Percentiles rank a stretch among this genome's conserved stretches.
These are phyloP conservation scores for Cruciata laevipes DNA, from an alignment of 257 asterid genomes.

Conservation along the genomic window DNA sequence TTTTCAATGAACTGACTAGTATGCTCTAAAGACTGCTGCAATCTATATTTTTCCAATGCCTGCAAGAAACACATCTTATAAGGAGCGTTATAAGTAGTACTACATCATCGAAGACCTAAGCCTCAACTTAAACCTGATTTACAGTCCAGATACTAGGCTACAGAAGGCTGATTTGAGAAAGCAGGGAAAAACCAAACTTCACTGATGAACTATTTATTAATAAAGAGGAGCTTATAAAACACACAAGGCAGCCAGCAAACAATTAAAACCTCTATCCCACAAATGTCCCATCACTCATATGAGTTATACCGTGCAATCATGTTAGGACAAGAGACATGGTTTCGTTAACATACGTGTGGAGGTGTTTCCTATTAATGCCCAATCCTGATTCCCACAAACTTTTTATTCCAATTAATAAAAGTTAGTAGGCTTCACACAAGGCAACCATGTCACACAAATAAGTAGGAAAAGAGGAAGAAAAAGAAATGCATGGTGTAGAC, in stretches of 20 bases:
- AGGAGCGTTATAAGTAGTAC: neutral
- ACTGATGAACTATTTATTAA: neutral
- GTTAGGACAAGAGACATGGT: neutral
- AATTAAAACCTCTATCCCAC: neutral
- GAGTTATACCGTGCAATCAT: too few relatives aligned
- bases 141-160: neutral
- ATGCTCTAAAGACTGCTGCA: constrained; percentile 85
- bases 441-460: too few relatives aligned
- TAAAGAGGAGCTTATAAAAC: neutral
- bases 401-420: too few relatives aligned
- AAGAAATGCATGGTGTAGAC: neutral
- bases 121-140: neutral
- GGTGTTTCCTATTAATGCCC: neutral
- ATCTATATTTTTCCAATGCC: constrained; percentile 79
- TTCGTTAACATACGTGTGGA: neutral
- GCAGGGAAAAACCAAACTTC: neutral
- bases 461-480: too few relatives aligned
- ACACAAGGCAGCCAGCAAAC: neutral
- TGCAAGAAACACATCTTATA: constrained; percentile 19
- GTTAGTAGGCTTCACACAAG: too few relatives aligned
- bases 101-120: neutral
- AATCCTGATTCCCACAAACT: neutral
- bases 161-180: neutral
- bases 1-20: constrained; percentile 82
- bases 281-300: neutral